Evolutionary conservation across 257 asterid species (phyloP), one percentile per base, ranked within the genome.

Genomic region (Thymus quinquecostatus): DNA sequence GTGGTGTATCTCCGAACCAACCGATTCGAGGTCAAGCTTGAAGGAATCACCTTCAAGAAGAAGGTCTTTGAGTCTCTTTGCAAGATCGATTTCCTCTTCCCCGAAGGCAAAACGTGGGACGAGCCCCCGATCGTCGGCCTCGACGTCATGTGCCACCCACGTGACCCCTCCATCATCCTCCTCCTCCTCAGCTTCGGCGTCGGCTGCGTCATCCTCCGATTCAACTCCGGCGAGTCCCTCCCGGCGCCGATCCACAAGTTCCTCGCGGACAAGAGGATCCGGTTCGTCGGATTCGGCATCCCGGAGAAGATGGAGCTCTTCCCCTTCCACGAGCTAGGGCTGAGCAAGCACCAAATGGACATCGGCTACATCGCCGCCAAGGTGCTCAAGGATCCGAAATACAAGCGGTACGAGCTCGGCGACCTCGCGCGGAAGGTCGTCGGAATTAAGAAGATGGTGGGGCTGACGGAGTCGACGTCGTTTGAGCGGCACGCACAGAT

Each of bases 61-160:
- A 87, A 80, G 44, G 91, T 86, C 66, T 94, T 94, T 53, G 96
- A 87, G 74, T 70, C 86, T 0, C 41, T 93, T 34, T 93, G 96
- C 88, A 62, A 79, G n/a, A 74, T 77, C 78, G 95, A 89, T 75
- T 89, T 91, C 73, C 89, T 94, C 33, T 89, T 93, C 76, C 95
- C 96, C 0, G 86, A 86, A 2, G 91, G 91, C 0, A 88, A 83
- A 74, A 49, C 75, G 1, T 87, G 97, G 97, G 79, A 79, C 12
- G 86, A 77, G 9, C 83, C 83, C 1, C 97, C 97, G 0, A 71
- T 93, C 10, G 95, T 91, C 3, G 98, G 98, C 62, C 77, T 93
- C 13, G 97, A 91, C 62, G 94, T 93, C 29, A 91, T 93, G 92
- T 82, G 82, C 49, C 96, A 91, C 67, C 98, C 98, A 3, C 97